Percentiles rank a stretch among this genome's conserved stretches.
phyloP scores from a whole-genome alignment of 2,329 filamentous ascomycete species.

The Trichophaea hybrida region DNA sequence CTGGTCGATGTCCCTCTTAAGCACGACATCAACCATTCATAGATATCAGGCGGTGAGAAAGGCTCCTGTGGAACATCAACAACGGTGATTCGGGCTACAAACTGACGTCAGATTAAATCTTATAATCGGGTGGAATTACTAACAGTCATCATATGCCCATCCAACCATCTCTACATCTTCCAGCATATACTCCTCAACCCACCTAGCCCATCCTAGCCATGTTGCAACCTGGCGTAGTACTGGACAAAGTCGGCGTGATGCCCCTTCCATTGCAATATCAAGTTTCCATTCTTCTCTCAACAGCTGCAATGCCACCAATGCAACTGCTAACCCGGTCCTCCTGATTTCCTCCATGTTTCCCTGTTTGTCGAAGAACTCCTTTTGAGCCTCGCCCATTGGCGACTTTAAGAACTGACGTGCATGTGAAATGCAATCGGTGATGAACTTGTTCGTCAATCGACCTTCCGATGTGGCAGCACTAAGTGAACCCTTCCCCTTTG shows the following conservation, averaged over 20 bases:
- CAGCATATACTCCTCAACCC: slow-evolving; percentile 47
- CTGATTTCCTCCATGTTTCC: slow-evolving; percentile 38
- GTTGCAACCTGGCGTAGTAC: slow-evolving; percentile 64
- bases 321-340: slow-evolving; percentile 49
- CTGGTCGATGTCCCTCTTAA: slow-evolving; percentile 27
- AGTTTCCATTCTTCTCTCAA: slow-evolving; percentile 84
- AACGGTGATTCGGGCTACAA: slow-evolving; percentile 31
- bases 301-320: slow-evolving; percentile 65
- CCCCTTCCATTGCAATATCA: slow-evolving; percentile 43
- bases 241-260: slow-evolving; percentile 46
- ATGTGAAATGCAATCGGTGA: slow-evolving; percentile 40
- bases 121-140: slow-evolving; percentile 11
- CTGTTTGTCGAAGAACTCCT: slow-evolving; percentile 47
- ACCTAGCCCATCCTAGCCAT: slow-evolving; percentile 64
- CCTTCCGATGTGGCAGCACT: slow-evolving; percentile 5
- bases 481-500: slow-evolving; percentile 8
- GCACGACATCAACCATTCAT: slow-evolving; percentile 40
- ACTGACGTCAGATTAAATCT: slow-evolving; percentile 8
- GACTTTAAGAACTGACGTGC: slow-evolving; percentile 53
- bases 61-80: slow-evolving; percentile 37
- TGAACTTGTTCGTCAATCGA: slow-evolving; percentile 31
- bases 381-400: slow-evolving; percentile 37
- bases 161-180: slow-evolving; percentile 43
- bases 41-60: slow-evolving; percentile 45
- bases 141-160: slow-evolving; percentile 43